A percentile compares a stretch with the other conserved stretches of the same genome.
phyloP scores from a whole-genome alignment of 106 monocot genomes.

The Acorus calamus region DNA sequence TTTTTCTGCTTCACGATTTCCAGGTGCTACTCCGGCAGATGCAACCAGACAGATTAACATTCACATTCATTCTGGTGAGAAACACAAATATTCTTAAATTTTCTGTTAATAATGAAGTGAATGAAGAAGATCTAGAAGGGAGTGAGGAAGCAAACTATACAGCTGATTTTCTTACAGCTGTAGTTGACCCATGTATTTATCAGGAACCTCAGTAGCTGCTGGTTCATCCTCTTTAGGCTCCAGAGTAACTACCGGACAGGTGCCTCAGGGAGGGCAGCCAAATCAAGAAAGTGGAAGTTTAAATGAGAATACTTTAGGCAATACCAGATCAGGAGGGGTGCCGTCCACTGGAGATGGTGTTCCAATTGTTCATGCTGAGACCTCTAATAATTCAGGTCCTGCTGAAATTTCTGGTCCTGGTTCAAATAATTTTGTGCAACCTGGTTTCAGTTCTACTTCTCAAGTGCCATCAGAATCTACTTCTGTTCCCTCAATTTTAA shows the following conservation, averaged over 20 bases:
- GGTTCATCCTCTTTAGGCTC: conserved; percentile 24
- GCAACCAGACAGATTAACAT: conserved; percentile 45
- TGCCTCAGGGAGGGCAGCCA: conserved; percentile 7
- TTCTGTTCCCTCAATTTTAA: too few species aligned
- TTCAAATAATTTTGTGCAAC: too few species aligned
- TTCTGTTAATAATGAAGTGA: too few species aligned
- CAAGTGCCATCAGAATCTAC: too few species aligned
- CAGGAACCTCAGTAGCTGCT: conserved; percentile 31
- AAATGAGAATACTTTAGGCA: conserved; percentile 14
- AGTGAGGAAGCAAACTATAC: too few species aligned
- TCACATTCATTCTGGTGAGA: conserved; percentile 49
- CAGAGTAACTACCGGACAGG: conserved; percentile 17
- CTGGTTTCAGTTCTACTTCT: too few species aligned
- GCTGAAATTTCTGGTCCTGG: background rate
- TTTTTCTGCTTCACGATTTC: conserved; percentile 20
- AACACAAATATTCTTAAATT: background rate
- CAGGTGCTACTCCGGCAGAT: conserved; percentile 33
- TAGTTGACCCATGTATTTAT: conserved; percentile 8
- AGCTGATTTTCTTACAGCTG: background rate
- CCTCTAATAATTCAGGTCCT: conserved; percentile 8
- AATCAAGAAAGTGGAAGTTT: conserved; percentile 12
- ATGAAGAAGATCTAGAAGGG: too few species aligned
- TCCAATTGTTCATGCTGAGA: conserved; percentile 34
- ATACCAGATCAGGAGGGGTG: conserved; percentile 19
- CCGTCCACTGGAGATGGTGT: conserved; percentile 39